Evolutionary conservation across 2,329 filamentous ascomycete species (phyloP).

Genomic region (Penicillium sp.): DNA sequence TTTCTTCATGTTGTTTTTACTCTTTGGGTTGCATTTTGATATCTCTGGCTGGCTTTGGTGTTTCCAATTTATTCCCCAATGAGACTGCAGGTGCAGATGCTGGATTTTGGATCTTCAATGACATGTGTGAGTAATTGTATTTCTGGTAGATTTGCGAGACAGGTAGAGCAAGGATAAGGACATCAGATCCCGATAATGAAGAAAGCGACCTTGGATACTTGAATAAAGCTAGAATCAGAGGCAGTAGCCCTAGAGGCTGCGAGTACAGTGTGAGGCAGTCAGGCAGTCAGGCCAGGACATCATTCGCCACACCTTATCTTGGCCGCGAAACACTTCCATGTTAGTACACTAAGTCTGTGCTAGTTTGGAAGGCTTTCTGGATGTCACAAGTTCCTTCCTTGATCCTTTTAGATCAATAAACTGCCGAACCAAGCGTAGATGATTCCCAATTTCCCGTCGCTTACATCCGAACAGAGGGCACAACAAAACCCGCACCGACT

Average conservation of each 20-base stretch:
- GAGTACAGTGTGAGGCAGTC: background rate
- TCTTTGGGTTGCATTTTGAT: constrained; percentile 1
- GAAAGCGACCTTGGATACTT: too few species aligned
- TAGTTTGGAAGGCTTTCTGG: background rate
- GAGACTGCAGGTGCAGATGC: background rate
- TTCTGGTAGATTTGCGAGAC: too few species aligned
- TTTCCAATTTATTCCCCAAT: background rate
- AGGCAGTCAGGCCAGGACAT: background rate
- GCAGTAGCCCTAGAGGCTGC: background rate
- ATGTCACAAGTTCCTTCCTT: background rate
- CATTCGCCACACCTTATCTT: background rate
- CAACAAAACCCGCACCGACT: background rate
- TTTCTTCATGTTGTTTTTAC: background rate
- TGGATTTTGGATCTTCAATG: background rate
- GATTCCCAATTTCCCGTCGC: background rate
- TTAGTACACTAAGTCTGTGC: background rate
- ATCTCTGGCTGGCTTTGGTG: constrained; percentile 1
- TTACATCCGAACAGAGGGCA: background rate
- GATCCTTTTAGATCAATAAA: background rate
- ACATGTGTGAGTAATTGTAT: background rate
- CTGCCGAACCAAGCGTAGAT: background rate
- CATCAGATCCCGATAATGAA: too few species aligned
- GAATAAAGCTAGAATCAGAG: too few species aligned
- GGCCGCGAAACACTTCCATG: background rate
- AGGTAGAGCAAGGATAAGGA: too few species aligned